Conservation (phyloP, 768 basidiomycete genomes). For the Pluteus cervinus region DNA sequence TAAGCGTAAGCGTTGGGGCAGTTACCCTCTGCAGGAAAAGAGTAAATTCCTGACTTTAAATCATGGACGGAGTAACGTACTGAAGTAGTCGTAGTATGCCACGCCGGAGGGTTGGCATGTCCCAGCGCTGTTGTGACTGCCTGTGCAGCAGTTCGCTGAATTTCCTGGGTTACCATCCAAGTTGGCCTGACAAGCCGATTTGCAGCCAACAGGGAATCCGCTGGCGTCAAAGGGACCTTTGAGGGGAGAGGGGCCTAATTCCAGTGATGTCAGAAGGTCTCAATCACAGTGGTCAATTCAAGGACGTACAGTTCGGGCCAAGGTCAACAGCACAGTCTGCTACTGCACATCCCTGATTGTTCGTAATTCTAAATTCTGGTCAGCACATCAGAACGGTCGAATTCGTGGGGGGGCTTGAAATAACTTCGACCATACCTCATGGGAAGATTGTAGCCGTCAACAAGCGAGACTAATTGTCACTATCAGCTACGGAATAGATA, state of each 20-base stretch:
- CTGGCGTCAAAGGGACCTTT: constrained; percentile 46
- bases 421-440: no score
- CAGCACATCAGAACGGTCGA: no score
- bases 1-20: constrained; percentile 48
- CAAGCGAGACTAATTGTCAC: constrained; percentile 44
- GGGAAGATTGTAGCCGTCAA: constrained; percentile 64
- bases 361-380: no score
- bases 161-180: constrained; percentile 40
- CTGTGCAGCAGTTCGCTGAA: constrained; percentile 63
- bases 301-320: constrained; percentile 46
- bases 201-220: constrained; percentile 57
- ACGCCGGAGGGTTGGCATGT: constrained; percentile 49
- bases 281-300: constrained; percentile 12
- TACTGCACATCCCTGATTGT: constrained; percentile 46
- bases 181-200: constrained; percentile 47
- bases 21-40: constrained; percentile 34
- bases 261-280: constrained; percentile 1
- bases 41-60: constrained; percentile 31
- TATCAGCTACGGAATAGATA: no score
- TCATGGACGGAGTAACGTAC: no score
- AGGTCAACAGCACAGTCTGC: constrained; percentile 61
- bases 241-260: constrained; percentile 41
- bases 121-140: constrained; percentile 39
- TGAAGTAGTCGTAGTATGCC: no score
- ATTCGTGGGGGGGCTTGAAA: no score